Conservation (phyloP, 1,139 yeast genomes). For the Meyerozyma guilliermondii region DNA sequence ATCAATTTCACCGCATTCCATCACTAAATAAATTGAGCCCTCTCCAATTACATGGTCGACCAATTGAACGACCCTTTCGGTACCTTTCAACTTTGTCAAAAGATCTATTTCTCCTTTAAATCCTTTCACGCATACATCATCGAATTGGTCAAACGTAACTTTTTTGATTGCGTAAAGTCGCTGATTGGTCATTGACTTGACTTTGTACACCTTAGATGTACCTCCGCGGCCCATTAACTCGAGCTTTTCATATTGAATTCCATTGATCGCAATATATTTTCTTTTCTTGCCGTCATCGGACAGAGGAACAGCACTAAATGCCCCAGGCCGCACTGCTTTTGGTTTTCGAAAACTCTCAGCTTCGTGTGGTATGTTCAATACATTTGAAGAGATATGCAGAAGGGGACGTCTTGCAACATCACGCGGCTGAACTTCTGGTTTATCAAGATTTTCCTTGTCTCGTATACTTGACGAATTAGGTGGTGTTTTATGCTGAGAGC, state of each 20-base stretch:
- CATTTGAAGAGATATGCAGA: slow-evolving; percentile 13
- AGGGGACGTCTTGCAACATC: slow-evolving; percentile 10
- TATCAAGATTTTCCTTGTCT: slow-evolving; percentile 6
- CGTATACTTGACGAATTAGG: slow-evolving; percentile 3
- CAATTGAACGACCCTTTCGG: slow-evolving; percentile 72
- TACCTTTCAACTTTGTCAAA: slow-evolving; percentile 52
- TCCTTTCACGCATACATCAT: slow-evolving; percentile 64
- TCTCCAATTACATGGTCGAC: slow-evolving; percentile 68
- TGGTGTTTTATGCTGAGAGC: slow-evolving; percentile 2
- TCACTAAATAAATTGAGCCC: slow-evolving; percentile 64
- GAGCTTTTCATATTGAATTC: slow-evolving; percentile 62
- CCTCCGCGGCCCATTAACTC: slow-evolving; percentile 92
- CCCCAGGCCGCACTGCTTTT: slow-evolving; percentile 6
- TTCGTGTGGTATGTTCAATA: slow-evolving; percentile 9
- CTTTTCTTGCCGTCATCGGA: slow-evolving; percentile 16
- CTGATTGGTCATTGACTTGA: slow-evolving; percentile 47
- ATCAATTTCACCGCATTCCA: slow-evolving; percentile 97
- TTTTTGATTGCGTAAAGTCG: slow-evolving; percentile 75
- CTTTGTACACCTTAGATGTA: slow-evolving; percentile 86
- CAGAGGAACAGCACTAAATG: not conserved
- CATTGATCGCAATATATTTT: slow-evolving; percentile 44
- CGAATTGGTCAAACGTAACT: slow-evolving; percentile 78
- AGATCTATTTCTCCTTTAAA: slow-evolving; percentile 89
- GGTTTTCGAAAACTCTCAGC: slow-evolving; percentile 22
- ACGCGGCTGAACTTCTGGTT: not conserved